Conservation (phyloP, 441 rosid genomes). For the Mallotus japonicus region DNA sequence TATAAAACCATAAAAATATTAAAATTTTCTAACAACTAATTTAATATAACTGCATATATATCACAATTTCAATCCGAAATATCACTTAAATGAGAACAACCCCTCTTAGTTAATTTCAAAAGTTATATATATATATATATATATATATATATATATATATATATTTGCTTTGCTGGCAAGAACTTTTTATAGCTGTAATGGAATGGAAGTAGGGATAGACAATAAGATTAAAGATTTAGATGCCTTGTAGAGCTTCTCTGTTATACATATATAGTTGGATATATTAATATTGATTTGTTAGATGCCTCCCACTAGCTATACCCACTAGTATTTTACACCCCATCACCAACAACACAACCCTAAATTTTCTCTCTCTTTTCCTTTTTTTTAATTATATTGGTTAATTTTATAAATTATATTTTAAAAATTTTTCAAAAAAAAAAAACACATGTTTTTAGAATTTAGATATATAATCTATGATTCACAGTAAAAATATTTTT, state of each 20-base stretch:
- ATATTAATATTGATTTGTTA: background rate
- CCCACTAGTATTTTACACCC: constrained; percentile 14
- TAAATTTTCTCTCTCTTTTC: background rate
- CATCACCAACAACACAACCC: background rate
- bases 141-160: too few relatives aligned
- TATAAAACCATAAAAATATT: too few relatives aligned
- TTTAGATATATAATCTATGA: too few relatives aligned
- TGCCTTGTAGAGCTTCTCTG: constrained; percentile 28
- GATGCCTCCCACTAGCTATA: constrained; percentile 33
- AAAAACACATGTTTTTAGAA: too few relatives aligned
- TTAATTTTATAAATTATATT: background rate
- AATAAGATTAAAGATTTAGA: constrained; percentile 6
- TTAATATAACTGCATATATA: too few relatives aligned
- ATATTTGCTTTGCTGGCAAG: constrained; percentile 40
- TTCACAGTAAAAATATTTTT: too few relatives aligned
- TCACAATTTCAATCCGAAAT: too few relatives aligned
- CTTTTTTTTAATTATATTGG: background rate
- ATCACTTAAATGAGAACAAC: too few relatives aligned
- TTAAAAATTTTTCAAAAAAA: too few relatives aligned
- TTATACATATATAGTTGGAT: constrained; percentile 17
- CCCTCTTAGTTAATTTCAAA: too few relatives aligned
- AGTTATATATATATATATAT: background rate
- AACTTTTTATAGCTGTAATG: constrained; percentile 19
- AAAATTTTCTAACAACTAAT: too few relatives aligned
- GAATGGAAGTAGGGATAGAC: constrained; percentile 6